Evolutionary conservation across 805 yeast species (phyloP), one percentile per base, ranked within the genome.

Genomic region (Debaryomyces prosopidis): DNA sequence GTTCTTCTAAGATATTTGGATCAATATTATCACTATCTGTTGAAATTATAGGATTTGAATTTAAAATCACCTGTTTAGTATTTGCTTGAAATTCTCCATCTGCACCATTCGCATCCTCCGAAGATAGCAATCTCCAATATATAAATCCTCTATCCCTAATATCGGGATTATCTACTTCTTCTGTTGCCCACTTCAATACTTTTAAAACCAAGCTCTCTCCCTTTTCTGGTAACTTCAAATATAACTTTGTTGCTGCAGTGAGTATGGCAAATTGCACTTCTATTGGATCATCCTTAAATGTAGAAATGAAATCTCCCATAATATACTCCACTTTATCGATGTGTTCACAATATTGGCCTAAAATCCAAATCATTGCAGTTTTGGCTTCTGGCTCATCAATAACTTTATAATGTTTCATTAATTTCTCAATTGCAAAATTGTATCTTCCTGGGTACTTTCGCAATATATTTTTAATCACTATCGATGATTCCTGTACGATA

Each of bases 121-220:
- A 48, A 1, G 94, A 80, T 5, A 91, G 65, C 23, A 91, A 65
- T 46, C 96, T 75, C 94, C 96, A 86, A 66, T 92, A 91, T 66
- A 89, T 82, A 57, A 73, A 85, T 0, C 92, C 97, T 33, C 96
- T 68, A 52, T 89, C 95, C 49, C 97, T 75, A 9, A 90, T 65
- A 65, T 92, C 98, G 0, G 97, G 96, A 54, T 89, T 84, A 49
- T 84, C 83, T 1, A 75, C 69, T 10, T 82, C 86, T 52, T 89
- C 94, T 0, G 95, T 86, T 6, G 90, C 86, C 60, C 71, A 63
- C 55, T 82, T 82, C 44, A 90, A 66, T 0, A 85, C 69, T 28
- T 73, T 71, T 31, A 88, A 68, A 2, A 89, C 80, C 10, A 85
- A 56, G 2, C 68, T 57, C 53, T 85, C 86, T 2, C 84, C 82